A percentile compares a stretch with the other conserved stretches of the same genome.
These are phyloP conservation scores for Solanum appendiculatum DNA, from an alignment of 257 asterid genomes.

Conservation along the genomic window DNA sequence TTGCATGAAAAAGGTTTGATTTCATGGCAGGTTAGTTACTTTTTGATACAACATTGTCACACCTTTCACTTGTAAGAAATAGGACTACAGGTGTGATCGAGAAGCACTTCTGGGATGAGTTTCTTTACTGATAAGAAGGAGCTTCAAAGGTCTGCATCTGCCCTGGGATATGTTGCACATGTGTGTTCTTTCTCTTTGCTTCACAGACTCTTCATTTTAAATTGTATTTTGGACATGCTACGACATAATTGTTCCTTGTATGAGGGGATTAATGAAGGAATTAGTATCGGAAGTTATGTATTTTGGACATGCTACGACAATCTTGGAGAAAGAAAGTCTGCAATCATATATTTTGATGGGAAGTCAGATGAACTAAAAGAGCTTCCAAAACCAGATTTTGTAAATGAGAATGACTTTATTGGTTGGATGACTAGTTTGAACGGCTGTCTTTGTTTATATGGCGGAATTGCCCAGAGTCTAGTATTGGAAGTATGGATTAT, in stretches of 20 bases:
- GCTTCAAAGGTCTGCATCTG: conserved; percentile 87
- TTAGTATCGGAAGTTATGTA: background rate
- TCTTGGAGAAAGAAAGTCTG: background rate
- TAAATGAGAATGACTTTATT: background rate
- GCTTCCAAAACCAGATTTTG: background rate
- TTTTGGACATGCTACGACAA: background rate
- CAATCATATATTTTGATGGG: background rate
- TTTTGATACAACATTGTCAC: background rate
- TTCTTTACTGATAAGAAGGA: conserved; percentile 97
- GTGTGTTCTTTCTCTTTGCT: conserved; percentile 45
- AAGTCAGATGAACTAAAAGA: background rate
- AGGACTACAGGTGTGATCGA: background rate
- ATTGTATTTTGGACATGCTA: background rate
- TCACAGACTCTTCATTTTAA: background rate
- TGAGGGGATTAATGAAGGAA: background rate
- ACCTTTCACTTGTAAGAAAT: background rate
- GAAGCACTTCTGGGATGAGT: conserved; percentile 31
- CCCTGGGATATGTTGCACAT: conserved; percentile 92
- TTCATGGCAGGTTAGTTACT: background rate
- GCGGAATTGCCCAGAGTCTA: background rate
- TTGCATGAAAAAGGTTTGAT: background rate
- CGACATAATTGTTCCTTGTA: background rate
- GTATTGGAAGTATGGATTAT: background rate
- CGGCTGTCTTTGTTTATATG: background rate
- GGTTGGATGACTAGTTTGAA: background rate